phyloP scores from a whole-genome alignment of 805 yeast genomes.

The Kuraishia hungarica region DNA sequence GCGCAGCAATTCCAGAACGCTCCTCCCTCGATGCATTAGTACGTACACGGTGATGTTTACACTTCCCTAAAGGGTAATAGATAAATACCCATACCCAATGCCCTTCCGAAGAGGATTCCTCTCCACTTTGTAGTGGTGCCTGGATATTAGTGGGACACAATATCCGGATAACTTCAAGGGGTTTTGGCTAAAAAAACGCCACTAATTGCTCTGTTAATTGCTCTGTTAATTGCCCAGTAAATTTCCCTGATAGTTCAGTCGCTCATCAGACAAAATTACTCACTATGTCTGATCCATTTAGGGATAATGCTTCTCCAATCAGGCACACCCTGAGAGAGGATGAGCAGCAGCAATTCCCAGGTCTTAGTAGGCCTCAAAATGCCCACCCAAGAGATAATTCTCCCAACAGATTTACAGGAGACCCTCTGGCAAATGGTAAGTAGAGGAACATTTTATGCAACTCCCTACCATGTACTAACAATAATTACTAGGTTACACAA shows the following conservation, averaged over 20 bases:
- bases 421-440: neutral
- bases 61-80: constrained; percentile 1
- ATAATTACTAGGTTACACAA: neutral
- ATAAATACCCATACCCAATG: neutral
- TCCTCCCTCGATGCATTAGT: neutral
- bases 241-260: no score
- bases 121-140: neutral
- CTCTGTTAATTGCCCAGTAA: no score
- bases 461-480: neutral
- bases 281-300: constrained; percentile 17
- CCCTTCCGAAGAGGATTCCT: neutral
- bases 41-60: neutral
- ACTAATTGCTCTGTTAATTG: no score
- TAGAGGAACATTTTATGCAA: neutral
- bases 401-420: constrained; percentile 15
- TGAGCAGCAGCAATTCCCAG: neutral
- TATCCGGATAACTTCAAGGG: no score
- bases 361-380: constrained; percentile 19
- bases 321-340: constrained; percentile 5
- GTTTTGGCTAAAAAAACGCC: neutral
- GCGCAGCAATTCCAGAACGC: neutral
- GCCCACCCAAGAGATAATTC: constrained; percentile 21
- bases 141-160: no score
- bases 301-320: constrained; percentile 17
- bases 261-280: neutral